Conservation (phyloP, 2,329 filamentous ascomycete species). For the Cylindrodendrum hubeiense region DNA sequence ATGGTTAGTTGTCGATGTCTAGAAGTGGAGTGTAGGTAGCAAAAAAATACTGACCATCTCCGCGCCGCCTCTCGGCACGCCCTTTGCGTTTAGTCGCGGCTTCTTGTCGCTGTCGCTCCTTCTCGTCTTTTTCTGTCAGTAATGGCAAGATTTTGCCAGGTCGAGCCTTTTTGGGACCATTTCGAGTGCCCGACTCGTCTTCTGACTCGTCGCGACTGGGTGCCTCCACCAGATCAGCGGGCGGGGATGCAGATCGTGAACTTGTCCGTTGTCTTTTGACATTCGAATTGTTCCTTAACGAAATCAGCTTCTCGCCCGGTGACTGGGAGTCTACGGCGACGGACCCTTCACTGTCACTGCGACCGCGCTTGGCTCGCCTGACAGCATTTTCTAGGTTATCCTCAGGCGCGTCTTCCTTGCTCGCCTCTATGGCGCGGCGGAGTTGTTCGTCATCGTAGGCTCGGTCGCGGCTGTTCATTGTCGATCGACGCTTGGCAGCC, state of each 20-base stretch:
- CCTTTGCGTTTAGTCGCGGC: conserved; percentile 85
- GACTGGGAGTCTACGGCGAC: conserved; percentile 53
- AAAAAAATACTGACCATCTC: conserved; percentile 72
- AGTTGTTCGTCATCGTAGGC: conserved; percentile 96
- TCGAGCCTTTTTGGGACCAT: conserved; percentile 71
- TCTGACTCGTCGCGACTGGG: conserved; percentile 75
- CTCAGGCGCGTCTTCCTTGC: conserved; percentile 80
- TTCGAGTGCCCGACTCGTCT: conserved; percentile 70
- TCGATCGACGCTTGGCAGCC: conserved; percentile 84
- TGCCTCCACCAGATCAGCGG: conserved; percentile 59
- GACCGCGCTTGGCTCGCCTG: conserved; percentile 82
- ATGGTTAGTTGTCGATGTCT: conserved; percentile 27
- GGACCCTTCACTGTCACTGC: conserved; percentile 96
- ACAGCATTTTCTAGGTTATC: conserved; percentile 63
- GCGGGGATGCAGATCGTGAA: conserved; percentile 77
- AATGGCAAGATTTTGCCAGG: conserved; percentile 71
- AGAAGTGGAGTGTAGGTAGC: neutral
- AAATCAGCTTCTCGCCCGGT: conserved; percentile 39
- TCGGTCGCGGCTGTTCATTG: conserved; percentile 96
- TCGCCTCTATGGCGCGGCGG: conserved; percentile 91
- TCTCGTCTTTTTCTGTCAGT: conserved; percentile 77
- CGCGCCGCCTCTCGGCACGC: conserved; percentile 82
- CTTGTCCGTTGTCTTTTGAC: conserved; percentile 87
- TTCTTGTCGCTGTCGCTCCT: conserved; percentile 79
- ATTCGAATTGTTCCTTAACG: conserved; percentile 73